These are phyloP conservation scores for Balansia obtecta DNA, from an alignment of 2,329 filamentous ascomycete species.

Conservation along the genomic window DNA sequence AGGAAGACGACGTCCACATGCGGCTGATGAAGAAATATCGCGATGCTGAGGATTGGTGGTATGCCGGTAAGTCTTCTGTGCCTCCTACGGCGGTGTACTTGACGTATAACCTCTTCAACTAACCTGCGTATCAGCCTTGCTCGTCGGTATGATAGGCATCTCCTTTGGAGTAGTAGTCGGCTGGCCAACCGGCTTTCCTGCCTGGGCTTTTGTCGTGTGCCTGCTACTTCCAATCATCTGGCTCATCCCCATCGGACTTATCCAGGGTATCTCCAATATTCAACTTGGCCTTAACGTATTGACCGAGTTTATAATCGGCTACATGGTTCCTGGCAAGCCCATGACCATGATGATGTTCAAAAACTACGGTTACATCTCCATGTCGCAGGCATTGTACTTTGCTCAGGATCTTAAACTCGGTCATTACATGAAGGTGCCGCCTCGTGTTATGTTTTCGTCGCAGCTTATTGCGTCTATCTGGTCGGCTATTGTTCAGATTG, in stretches of 20 bases:
- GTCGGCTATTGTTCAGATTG: conserved; percentile 50
- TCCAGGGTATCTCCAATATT: conserved; percentile 49
- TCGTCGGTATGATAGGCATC: conserved; percentile 39
- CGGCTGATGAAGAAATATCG: conserved; percentile 48
- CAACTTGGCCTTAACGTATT: conserved; percentile 58
- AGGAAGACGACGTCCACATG: conserved; percentile 49
- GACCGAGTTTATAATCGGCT: conserved; percentile 62
- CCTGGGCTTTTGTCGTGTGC: conserved; percentile 45
- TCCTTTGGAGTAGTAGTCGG: conserved; percentile 41
- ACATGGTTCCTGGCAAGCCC: conserved; percentile 58
- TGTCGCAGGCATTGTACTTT: conserved; percentile 54
- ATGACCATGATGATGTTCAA: conserved; percentile 71
- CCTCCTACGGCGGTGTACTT: too few relatives aligned
- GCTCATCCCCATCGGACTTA: conserved; percentile 48
- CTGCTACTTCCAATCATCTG: conserved; percentile 44
- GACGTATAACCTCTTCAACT: background rate
- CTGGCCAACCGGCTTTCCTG: conserved; percentile 45
- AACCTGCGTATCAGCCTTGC: conserved; percentile 23
- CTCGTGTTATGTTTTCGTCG: conserved; percentile 47
- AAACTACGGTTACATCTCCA: conserved; percentile 58
- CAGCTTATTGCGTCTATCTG: conserved; percentile 48
- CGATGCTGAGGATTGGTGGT: conserved; percentile 49
- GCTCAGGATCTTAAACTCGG: conserved; percentile 54
- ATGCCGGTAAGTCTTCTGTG: conserved; percentile 30
- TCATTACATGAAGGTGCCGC: conserved; percentile 56